Evolutionary conservation across 108 stramenopile genomes (phyloP).

Genomic region (Pseudonitzschia delicatissima): DNA sequence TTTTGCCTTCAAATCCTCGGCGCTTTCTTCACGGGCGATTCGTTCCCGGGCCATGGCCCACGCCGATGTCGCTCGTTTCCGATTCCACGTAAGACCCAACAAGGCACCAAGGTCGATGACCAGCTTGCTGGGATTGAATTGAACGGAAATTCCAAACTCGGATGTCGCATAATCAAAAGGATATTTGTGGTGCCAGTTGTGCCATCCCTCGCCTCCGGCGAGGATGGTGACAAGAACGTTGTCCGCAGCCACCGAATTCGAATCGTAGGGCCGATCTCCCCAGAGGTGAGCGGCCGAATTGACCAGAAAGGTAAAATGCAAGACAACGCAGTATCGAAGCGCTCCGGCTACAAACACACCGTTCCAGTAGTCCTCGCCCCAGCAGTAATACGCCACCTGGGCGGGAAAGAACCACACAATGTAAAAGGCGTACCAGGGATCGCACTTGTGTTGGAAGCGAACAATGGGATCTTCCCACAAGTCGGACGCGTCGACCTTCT

Average conservation of each 20-base stretch:
- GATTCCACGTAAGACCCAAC: conserved; percentile 87
- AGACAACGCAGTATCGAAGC: conserved; percentile 88
- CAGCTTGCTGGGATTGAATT: conserved; percentile 98
- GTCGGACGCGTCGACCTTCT: conserved; percentile 91
- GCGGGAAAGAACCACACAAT: conserved; percentile 98
- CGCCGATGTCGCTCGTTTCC: conserved; percentile 86
- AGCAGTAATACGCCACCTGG: conserved; percentile 79
- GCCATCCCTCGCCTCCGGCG: conserved; percentile 98
- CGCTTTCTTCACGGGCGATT: conserved; percentile 61
- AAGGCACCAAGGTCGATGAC: conserved; percentile 86
- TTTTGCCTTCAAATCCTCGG: neutral
- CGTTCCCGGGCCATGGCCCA: conserved; percentile 84
- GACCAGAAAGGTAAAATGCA: conserved; percentile 97
- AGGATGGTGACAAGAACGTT: conserved; percentile 92
- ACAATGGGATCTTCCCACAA: conserved; percentile 90
- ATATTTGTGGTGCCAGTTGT: conserved; percentile 99
- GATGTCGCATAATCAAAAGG: conserved; percentile 98
- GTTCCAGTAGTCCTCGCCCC: conserved; percentile 96
- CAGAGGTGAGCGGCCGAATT: conserved; percentile 99
- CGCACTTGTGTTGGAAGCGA: conserved; percentile 88
- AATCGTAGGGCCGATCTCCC: conserved; percentile 98
- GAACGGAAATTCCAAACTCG: conserved; percentile 91
- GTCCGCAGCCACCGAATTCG: conserved; percentile 90
- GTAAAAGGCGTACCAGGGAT: conserved; percentile 97
- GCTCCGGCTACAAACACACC: conserved; percentile 96